These are phyloP conservation scores for Boletus tomentosulus DNA, from an alignment of 768 basidiomycete genomes.

Conservation along the genomic window DNA sequence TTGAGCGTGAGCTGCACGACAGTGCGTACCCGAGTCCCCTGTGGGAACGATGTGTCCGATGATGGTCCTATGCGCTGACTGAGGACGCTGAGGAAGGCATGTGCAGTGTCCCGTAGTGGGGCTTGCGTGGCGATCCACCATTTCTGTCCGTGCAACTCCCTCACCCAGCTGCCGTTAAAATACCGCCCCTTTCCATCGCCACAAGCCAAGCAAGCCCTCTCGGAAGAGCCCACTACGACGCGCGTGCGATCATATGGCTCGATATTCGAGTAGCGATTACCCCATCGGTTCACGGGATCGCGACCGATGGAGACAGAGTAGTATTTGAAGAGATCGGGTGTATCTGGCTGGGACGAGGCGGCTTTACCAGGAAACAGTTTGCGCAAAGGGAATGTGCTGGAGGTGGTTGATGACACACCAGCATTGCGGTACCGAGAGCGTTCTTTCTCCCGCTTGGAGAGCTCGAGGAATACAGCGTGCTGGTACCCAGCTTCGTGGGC, in stretches of 20 bases:
- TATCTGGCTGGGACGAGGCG: slow-evolving; percentile 8
- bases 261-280: slow-evolving; percentile 73
- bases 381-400: slow-evolving; percentile 5
- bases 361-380: slow-evolving; percentile 4
- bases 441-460: slow-evolving; percentile 38
- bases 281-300: slow-evolving; percentile 38
- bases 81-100: slow-evolving; percentile 74
- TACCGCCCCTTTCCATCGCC: slow-evolving; percentile 46
- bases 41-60: slow-evolving; percentile 18
- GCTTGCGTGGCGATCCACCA: slow-evolving; percentile 89
- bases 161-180: slow-evolving; percentile 85
- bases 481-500: slow-evolving; percentile 13
- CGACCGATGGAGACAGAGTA: slow-evolving; percentile 57
- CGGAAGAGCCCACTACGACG: slow-evolving; percentile 44
- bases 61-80: slow-evolving; percentile 44
- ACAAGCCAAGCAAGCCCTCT: slow-evolving; percentile 11
- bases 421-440: slow-evolving; percentile 29
- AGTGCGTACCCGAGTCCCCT: slow-evolving; percentile 54
- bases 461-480: slow-evolving; percentile 30
- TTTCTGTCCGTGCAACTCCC: slow-evolving; percentile 64
- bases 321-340: slow-evolving; percentile 32
- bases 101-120: slow-evolving; percentile 62
- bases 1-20: slow-evolving; percentile 79
- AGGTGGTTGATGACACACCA: slow-evolving; percentile 5
- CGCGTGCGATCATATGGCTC: slow-evolving; percentile 81